phyloP scores from a whole-genome alignment of 495 filamentous ascomycete genomes.

The Massariosphaeria phaeospora region DNA sequence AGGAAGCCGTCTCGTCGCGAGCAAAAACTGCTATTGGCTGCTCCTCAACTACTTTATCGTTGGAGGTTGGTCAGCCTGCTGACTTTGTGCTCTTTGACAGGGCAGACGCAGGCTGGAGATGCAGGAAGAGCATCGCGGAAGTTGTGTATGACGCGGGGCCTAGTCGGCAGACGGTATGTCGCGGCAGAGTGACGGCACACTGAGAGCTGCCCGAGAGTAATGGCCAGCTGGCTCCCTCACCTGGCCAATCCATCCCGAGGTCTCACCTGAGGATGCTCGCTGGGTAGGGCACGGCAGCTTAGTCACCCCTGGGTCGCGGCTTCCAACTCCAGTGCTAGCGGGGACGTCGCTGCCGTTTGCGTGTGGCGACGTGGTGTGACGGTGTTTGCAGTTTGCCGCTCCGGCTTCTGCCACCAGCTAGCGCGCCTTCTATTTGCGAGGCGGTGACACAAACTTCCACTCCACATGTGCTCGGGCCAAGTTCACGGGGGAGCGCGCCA shows the following conservation, averaged over 20 bases:
- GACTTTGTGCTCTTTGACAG: conserved; percentile 37
- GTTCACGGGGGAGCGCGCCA: too few relatives aligned
- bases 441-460: too few relatives aligned
- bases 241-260: neutral
- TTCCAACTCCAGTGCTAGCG: too few relatives aligned
- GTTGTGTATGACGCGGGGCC: conserved; percentile 33
- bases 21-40: conserved; percentile 49
- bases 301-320: too few relatives aligned
- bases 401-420: neutral
- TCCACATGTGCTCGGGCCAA: too few relatives aligned
- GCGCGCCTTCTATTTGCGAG: too few relatives aligned
- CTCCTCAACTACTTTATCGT: conserved; percentile 17
- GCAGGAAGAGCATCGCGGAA: conserved; percentile 35
- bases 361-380: too few relatives aligned
- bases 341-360: conserved; percentile 1
- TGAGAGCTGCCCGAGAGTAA: neutral
- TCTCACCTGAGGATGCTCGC: too few relatives aligned
- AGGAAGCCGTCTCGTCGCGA: conserved; percentile 53
- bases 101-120: conserved; percentile 32
- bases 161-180: conserved; percentile 24
- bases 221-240: neutral
- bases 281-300: neutral
- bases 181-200: conserved; percentile 21
- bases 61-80: conserved; percentile 31
- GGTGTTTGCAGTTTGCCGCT: too few relatives aligned